Base-by-base conservation (phyloP, 768 basidiomycete species). In the Fomitopsis pulvina region DNA sequence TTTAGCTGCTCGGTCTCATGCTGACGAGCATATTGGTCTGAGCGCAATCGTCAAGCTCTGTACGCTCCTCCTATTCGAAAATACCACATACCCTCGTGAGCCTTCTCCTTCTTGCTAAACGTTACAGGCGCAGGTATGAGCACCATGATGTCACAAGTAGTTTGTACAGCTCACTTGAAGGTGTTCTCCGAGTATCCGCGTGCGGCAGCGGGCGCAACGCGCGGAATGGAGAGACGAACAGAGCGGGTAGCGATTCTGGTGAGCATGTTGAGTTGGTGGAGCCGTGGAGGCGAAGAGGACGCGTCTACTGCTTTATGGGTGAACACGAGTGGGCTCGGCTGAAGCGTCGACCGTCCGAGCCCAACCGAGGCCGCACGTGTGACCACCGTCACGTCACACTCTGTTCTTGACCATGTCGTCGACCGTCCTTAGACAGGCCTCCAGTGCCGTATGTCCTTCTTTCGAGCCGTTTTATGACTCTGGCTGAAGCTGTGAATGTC, bases 61-160 rank as follows among this genome's bases (percentile, higher is more conserved):
- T 37, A 4, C 4, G 14, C n/a, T 4, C 10, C 20, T 27, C 46
- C 14, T 22, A n/a, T n/a, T n/a, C n/a, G n/a, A n/a, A n/a, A n/a
- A 21, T 7, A 14, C n/a, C 66, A 63, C 58, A 28, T 52, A 73
- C 78, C 74, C 68, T 88, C 86, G 45, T 85, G 77, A 18, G 85
- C 86, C 61, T 76, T 81, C 65, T 87, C 86, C 66, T 79, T 87
- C 66, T 80, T 79, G 59, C 86, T 88, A 63, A 30, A 64, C 37
- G 52, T 48, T 26, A 26, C 26, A 20, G 14, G n/a, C 12, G 46
- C 63, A 54, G 67, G 57, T 18, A 41, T 47, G 14, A 42, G 30
- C 29, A 21, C n/a, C 21, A 24, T 29, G 41, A n/a, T 46, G 16
- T 29, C 21, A 40, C 30, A 26, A 45, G 22, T 50, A 37, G 38